Base-by-base conservation (phyloP, 1,284 basidiomycete species). In the Polyporus tsugae region DNA sequence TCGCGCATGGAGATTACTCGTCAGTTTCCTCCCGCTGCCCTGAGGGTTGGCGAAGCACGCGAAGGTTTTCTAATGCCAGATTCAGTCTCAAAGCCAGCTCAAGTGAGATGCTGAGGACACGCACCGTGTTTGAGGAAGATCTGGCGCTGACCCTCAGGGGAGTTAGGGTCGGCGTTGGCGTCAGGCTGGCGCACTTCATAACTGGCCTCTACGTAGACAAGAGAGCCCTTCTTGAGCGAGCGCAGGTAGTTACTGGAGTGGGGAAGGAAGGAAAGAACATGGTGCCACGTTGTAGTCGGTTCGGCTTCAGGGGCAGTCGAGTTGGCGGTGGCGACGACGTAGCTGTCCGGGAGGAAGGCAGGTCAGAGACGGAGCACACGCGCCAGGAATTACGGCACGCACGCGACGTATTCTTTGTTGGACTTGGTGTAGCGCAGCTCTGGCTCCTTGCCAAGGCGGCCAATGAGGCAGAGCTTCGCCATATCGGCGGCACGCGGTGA, bases 341-440 rank as follows among this genome's bases (percentile, higher is more conserved):
- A 95, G 4, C 90, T 92, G 69, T 33, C 29, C 52, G 17, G 15
- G 29, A 6, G 17, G 38, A 57, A 53, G 49, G 38, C 59, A 42
- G 15, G 25, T 62, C 33, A 66, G 44, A 22, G 13, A 64, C 58
- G 11, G 15, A 60, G 41, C 57, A 11, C 33, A 0, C 25, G 22
- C n/a, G n/a, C 9, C 17, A 33, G 29, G 19, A 15, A 17, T 9
- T 39, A 72, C 72, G 53, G 70, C 2, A 86, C 91, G 69, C 75
- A 94, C 92, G 84, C 78, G 49, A 93, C 82, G 71, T 89, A 96
- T 86, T 95, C 92, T 76, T 89, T 91, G 71, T 93, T 90, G 67
- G 83, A 88, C 80, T 87, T 92, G 1, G 92, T 91, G 55, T 81
- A 82, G 63, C 88, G 88, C 46, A 87, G 77, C 76, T 93, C 91